A percentile compares a stretch with the other conserved stretches of the same genome.
Conservation (phyloP, 2,329 filamentous ascomycete species). For the Colletotrichum sp. region DNA sequence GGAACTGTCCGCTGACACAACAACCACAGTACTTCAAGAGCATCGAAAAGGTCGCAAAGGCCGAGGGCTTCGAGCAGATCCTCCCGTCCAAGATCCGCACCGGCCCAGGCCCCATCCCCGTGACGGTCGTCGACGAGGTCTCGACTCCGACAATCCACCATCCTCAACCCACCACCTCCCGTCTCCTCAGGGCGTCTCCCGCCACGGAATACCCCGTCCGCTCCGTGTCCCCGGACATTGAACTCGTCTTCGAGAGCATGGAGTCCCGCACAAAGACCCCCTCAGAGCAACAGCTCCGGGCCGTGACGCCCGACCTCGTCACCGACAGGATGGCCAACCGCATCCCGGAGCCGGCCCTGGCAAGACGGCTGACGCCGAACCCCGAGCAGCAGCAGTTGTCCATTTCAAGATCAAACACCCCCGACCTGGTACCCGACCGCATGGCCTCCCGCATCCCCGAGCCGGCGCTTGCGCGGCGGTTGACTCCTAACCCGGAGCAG, state of each 20-base stretch:
- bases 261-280: conserved; percentile 13
- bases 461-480: conserved; percentile 44
- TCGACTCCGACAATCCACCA: conserved; percentile 51
- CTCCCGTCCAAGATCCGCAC: conserved; percentile 62
- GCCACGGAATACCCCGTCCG: conserved; percentile 60
- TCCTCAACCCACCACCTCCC: conserved; percentile 62
- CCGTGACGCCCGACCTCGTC: conserved; percentile 62
- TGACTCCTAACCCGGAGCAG: conserved; percentile 55
- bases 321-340: conserved; percentile 62
- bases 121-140: conserved; percentile 48
- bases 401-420: conserved; percentile 42
- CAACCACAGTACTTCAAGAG: conserved; percentile 68
- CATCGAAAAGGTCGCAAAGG: conserved; percentile 68
- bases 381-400: conserved; percentile 41
- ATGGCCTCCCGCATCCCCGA: conserved; percentile 65
- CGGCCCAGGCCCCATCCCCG: conserved; percentile 45
- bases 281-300: conserved; percentile 47
- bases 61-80: conserved; percentile 63
- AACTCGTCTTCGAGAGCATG: conserved; percentile 20
- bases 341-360: conserved; percentile 53
- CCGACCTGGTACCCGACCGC: conserved; percentile 64
- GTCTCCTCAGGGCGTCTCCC: conserved; percentile 58
- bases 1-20: background rate
- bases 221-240: conserved; percentile 33
- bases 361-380: conserved; percentile 51